phyloP scores from a whole-genome alignment of 1,284 basidiomycete species.

The Puccinia polysora region DNA sequence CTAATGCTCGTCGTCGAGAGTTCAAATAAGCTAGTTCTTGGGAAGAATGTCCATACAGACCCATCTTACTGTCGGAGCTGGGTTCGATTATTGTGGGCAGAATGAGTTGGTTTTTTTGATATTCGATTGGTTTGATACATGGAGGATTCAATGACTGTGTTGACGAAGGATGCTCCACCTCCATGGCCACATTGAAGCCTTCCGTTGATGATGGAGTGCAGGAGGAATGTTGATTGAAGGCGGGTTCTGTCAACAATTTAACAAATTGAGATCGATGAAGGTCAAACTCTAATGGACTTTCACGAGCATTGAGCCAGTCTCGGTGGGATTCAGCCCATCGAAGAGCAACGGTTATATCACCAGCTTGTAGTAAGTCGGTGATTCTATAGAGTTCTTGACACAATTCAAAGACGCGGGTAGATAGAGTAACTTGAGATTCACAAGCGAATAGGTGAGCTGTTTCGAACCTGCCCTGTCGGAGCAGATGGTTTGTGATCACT shows the following conservation, averaged over 20 bases:
- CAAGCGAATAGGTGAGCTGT: slow-evolving; percentile 26
- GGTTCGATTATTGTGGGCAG: not conserved
- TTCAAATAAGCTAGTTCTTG: slow-evolving; percentile 14
- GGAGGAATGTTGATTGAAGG: not conserved
- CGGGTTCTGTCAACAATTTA: slow-evolving; percentile 32
- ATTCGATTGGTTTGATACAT: too few species aligned
- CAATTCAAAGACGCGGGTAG: slow-evolving; percentile 3
- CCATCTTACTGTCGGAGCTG: slow-evolving; percentile 43
- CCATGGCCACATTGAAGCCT: not conserved
- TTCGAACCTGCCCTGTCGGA: slow-evolving; percentile 40
- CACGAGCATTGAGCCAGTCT: slow-evolving; percentile 26
- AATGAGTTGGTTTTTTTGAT: too few species aligned
- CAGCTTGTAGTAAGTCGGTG: slow-evolving; percentile 14
- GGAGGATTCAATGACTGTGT: too few species aligned
- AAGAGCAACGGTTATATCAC: slow-evolving; percentile 26
- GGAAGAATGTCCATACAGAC: not conserved
- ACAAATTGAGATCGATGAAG: slow-evolving; percentile 36
- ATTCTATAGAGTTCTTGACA: slow-evolving; percentile 40
- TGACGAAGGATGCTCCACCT: too few species aligned
- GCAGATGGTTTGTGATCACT: slow-evolving; percentile 30
- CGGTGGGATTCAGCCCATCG: slow-evolving; percentile 24
- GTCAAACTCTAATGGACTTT: slow-evolving; percentile 40
- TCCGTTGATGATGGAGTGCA: not conserved
- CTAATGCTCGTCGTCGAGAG: slow-evolving; percentile 58
- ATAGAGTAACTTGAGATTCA: slow-evolving; percentile 15